Evolutionary conservation across 306 rosid species (phyloP).

Genomic region (Glycine latifolia): DNA sequence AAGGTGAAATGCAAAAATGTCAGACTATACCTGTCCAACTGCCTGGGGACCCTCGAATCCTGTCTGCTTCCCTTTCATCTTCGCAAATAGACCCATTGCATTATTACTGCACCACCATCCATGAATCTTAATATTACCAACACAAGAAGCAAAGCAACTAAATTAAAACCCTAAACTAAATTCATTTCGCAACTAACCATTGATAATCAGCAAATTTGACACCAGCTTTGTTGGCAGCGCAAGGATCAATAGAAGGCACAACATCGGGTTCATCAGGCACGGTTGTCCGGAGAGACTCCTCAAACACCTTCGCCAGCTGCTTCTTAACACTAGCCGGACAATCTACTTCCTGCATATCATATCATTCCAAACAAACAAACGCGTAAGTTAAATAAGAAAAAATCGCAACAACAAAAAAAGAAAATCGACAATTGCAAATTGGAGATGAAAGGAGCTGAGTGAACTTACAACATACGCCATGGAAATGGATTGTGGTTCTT

Average conservation of each 20-base stretch:
- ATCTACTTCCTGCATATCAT: slow-evolving; percentile 55
- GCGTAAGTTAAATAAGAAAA: not conserved
- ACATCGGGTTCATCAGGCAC: slow-evolving; percentile 67
- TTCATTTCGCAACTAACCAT: slow-evolving; percentile 57
- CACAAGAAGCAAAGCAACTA: not conserved
- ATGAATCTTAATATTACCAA: not conserved
- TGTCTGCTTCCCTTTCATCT: slow-evolving; percentile 71
- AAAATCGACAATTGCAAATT: not conserved
- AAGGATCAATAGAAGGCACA: slow-evolving; percentile 68
- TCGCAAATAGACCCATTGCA: slow-evolving; percentile 83
- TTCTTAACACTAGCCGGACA: slow-evolving; percentile 64
- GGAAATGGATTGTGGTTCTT: slow-evolving; percentile 30
- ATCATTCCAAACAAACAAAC: slow-evolving; percentile 15
- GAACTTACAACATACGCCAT: slow-evolving; percentile 64
- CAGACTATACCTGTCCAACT: slow-evolving; percentile 72
- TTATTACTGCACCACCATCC: slow-evolving; percentile 66
- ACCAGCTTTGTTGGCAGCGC: slow-evolving; percentile 62
- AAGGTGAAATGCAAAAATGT: not conserved
- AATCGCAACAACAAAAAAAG: no score
- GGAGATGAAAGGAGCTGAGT: not conserved
- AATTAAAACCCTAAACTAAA: slow-evolving; percentile 3
- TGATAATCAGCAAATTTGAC: slow-evolving; percentile 82
- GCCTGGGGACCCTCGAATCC: slow-evolving; percentile 63
- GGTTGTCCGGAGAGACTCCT: slow-evolving; percentile 56
- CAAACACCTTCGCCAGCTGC: slow-evolving; percentile 67